Evolutionary conservation across 441 rosid species (phyloP).

Genomic region (Francoa sonchifolia): DNA sequence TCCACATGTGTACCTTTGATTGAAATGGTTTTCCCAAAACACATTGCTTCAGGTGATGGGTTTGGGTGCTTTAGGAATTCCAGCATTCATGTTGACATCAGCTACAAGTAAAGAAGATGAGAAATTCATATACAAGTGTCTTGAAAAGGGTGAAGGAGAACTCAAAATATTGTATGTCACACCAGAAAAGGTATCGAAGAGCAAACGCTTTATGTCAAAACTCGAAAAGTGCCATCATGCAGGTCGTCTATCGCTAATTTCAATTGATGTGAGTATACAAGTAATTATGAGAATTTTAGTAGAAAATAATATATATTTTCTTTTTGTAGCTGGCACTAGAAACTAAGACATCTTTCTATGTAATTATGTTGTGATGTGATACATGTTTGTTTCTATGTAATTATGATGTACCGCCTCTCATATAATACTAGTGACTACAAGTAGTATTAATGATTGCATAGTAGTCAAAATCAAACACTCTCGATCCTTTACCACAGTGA

Average conservation of each 20-base stretch:
- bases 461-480: no score
- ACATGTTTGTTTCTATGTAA: no score
- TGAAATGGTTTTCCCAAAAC: constrained; percentile 4
- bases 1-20: neutral
- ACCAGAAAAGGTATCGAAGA: constrained; percentile 93
- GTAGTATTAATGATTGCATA: no score
- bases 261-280: constrained; percentile 64
- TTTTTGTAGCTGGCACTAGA: no score
- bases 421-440: no score
- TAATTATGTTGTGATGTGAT: no score
- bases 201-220: constrained; percentile 97
- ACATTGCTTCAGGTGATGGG: constrained; percentile 66
- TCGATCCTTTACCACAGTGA: no score
- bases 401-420: no score
- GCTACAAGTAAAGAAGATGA: constrained; percentile 79
- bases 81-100: constrained; percentile 83
- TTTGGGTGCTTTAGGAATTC: constrained; percentile 72
- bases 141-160: constrained; percentile 83
- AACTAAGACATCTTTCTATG: no score
- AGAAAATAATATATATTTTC: neutral
- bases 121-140: constrained; percentile 81
- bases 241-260: constrained; percentile 68
- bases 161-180: constrained; percentile 81
- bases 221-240: constrained; percentile 82
- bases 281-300: no score